Percentiles rank a stretch among this genome's conserved stretches.
Conservation (phyloP, 2,329 filamentous ascomycete genomes). For the Cercospora sp. region DNA sequence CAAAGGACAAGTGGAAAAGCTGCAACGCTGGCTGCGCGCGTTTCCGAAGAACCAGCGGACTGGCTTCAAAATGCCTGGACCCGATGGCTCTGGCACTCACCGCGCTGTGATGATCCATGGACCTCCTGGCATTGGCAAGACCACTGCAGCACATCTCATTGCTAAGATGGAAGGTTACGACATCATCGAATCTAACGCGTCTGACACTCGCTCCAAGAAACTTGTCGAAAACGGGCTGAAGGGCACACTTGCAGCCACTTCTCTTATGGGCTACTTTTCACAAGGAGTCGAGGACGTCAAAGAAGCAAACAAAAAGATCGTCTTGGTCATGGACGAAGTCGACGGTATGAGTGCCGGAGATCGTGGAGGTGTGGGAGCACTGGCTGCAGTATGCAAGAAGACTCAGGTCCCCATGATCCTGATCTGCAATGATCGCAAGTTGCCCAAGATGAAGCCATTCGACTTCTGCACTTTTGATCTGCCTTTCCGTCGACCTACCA, state of each 20-base stretch:
- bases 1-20: constrained; percentile 83
- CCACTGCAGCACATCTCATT: constrained; percentile 90
- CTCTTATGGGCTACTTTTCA: constrained; percentile 84
- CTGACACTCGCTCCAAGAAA: constrained; percentile 93
- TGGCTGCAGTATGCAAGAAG: constrained; percentile 94
- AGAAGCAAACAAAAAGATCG: constrained; percentile 81
- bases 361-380: constrained; percentile 87
- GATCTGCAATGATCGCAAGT: constrained; percentile 91
- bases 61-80: constrained; percentile 77
- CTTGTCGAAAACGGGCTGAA: constrained; percentile 85
- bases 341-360: constrained; percentile 99
- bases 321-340: constrained; percentile 98
- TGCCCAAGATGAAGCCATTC: constrained; percentile 98
- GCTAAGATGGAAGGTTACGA: constrained; percentile 93
- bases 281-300: constrained; percentile 80
- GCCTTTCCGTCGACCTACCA: constrained; percentile 82
- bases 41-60: constrained; percentile 79
- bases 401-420: constrained; percentile 92
- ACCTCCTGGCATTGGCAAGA: constrained; percentile 95
- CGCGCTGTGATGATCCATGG: constrained; percentile 95
- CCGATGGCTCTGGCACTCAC: constrained; percentile 79
- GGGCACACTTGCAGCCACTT: constrained; percentile 91
- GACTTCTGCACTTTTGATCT: constrained; percentile 82
- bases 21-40: constrained; percentile 81
- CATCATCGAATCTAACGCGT: constrained; percentile 91